Base-by-base conservation (phyloP, 495 filamentous ascomycete genomes). In the Schizothecium vesticola region DNA sequence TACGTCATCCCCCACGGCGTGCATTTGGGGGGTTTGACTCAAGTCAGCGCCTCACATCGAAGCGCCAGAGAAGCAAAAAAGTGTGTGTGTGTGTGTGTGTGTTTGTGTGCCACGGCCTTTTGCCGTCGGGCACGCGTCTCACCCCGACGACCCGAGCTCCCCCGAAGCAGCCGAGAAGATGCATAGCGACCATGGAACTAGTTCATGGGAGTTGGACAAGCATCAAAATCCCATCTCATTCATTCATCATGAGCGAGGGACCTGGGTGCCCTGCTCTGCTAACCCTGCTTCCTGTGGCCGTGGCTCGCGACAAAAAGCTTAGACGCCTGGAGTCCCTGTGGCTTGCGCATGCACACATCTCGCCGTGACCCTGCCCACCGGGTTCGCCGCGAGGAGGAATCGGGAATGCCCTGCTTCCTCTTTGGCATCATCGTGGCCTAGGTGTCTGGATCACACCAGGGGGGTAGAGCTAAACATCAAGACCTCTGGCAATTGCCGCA, bases 1-100 rank as follows among this genome's bases (percentile, higher is more conserved):
- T 75, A 75, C 73, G 73, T 75, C 73, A 75, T 75, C 56, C 56
- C 56, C 62, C 59, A 61, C 56, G 56, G 56, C 23, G 58, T 26
- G 51, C 26, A 51, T 6, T 19, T 51, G 65, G 65, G n/a, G 64
- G 26, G 10, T 59, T 31, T 60, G 59, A 68, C 56, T 69, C 66
- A 66, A 67, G 67, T 67, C 67, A 72, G 66, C 67, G 67, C 63
- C 68, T 70, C 63, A 59, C 62, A 63, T 61, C 43, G 31, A 24
- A 12, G 29, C 33, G 10, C 16, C 59, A 25, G 58, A 25, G 58
- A 59, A 28, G 58, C 26, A 24, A 19, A 25, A 8, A 16, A 7
- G n/a, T n/a, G n/a, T n/a, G n/a, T n/a, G n/a, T n/a, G n/a, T n/a
- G n/a, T n/a, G n/a, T n/a, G n/a, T n/a, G n/a, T n/a, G n/a, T 7